Evolutionary conservation across 2,329 filamentous ascomycete genomes (phyloP), one percentile per base, ranked within the genome.

Genomic region (Cladosporium sp.): DNA sequence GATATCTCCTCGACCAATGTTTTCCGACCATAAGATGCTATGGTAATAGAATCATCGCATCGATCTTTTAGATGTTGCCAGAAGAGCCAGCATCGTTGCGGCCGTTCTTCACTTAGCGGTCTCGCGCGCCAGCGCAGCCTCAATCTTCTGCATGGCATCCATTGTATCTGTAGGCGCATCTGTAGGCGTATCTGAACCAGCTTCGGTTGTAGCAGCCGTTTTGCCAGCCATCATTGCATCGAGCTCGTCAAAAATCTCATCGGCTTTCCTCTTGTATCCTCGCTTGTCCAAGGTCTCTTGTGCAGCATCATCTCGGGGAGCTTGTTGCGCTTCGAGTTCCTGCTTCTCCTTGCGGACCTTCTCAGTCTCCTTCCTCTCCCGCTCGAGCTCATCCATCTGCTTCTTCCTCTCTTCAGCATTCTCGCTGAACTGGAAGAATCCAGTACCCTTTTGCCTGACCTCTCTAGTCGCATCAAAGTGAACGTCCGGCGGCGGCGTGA

Each of bases 381-480:
- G 74, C 55, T 82, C 78, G 49, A 96, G 72, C 38, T 76, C 78
- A 57, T 80, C 77, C 88, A 97, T 95, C 75, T 97, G 88, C 60
- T 70, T 69, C 63, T 84, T 75, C 41, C 79, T 69, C 56, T 76
- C 74, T 57, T 79, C 82, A 62, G 85, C 83, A 67, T 95, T 86
- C 57, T 79, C 80, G 52, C 85, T 88, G 65, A 98, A 97, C 50
- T 86, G 83, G 72, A 90, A 96, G 70, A 97, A 98, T 0, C 88
- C 93, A 0, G 87, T 88, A 3, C 93, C 93, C 61, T 93, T 92
- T 38, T 82, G 88, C 53, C 93, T 77, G 42, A 95, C 83, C 76
- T 98, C 93, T 53, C 78, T 78, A 53, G 80, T 79, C 1, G 88
- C 88, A 66, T 96, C 86, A 69, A 97, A 98, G 70, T 97, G 92